Evolutionary conservation across 192 early-diverging fungal species (phyloP).

Genomic region (Coemansia aciculifera): DNA sequence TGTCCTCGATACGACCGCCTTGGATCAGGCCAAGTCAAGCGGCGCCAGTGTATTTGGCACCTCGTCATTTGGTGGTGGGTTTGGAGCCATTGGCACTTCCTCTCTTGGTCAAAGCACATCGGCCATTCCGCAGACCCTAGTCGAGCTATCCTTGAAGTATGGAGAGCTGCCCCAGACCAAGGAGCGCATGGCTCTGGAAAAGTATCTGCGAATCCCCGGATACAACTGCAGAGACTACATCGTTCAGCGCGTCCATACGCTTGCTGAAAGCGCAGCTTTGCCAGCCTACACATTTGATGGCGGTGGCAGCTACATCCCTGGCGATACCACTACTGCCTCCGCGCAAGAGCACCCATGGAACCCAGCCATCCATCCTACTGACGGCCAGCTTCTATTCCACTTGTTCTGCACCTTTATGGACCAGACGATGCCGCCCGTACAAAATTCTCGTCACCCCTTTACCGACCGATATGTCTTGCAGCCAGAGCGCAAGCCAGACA

Average conservation of each 20-base stretch:
- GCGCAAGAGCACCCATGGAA: constrained; percentile 30
- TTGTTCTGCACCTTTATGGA: constrained; percentile 64
- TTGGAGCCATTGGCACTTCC: constrained; percentile 13
- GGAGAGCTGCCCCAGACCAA: constrained; percentile 44
- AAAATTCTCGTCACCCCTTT: constrained; percentile 56
- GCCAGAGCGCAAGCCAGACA: constrained; percentile 54
- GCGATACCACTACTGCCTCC: neutral
- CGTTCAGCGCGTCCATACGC: constrained; percentile 41
- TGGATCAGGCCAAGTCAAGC: constrained; percentile 33
- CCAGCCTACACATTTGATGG: constrained; percentile 45
- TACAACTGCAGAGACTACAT: constrained; percentile 43
- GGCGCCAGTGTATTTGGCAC: neutral
- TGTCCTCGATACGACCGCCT: constrained; percentile 28
- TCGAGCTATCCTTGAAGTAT: constrained; percentile 38
- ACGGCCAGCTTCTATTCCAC: constrained; percentile 63
- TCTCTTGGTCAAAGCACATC: constrained; percentile 5
- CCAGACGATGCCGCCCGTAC: constrained; percentile 56
- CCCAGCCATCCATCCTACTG: constrained; percentile 49
- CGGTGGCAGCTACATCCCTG: constrained; percentile 27
- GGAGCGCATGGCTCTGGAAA: constrained; percentile 55
- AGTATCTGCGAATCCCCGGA: constrained; percentile 50
- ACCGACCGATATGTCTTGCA: constrained; percentile 59
- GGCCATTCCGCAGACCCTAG: constrained; percentile 37
- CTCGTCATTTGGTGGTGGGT: constrained; percentile 15
- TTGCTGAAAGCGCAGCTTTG: constrained; percentile 45